Conservation (phyloP, 2,329 filamentous ascomycete species). For the Colletotrichum lindemuthianum region DNA sequence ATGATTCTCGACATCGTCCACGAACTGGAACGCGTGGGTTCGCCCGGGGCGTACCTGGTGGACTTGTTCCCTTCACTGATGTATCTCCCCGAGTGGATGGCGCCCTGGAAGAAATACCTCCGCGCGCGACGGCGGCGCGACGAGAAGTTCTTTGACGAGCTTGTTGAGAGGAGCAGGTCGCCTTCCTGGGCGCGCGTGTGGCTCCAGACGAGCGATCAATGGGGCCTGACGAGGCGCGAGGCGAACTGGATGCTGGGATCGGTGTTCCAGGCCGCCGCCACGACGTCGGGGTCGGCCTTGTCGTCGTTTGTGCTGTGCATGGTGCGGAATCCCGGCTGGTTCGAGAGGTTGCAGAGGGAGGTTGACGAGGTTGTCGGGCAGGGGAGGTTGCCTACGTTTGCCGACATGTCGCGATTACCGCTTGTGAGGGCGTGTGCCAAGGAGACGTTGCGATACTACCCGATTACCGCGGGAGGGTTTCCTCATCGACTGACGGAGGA, state of each 20-base stretch:
- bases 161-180: constrained; percentile 23
- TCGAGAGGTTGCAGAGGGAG: constrained; percentile 49
- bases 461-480: constrained; percentile 54
- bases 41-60: constrained; percentile 43
- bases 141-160: constrained; percentile 25
- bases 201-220: constrained; percentile 12
- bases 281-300: constrained; percentile 46
- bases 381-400: constrained; percentile 47
- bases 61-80: constrained; percentile 46
- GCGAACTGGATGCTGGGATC: constrained; percentile 44
- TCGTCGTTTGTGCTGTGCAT: constrained; percentile 42
- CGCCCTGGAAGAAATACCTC: constrained; percentile 38
- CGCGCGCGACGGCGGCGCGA: constrained; percentile 33
- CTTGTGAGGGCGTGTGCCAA: constrained; percentile 51
- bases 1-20: constrained; percentile 46
- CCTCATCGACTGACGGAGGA: constrained; percentile 61
- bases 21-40: constrained; percentile 47
- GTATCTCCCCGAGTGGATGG: constrained; percentile 42
- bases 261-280: constrained; percentile 49
- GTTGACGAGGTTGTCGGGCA: constrained; percentile 49
- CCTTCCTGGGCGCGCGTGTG: constrained; percentile 27
- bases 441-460: constrained; percentile 61
- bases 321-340: constrained; percentile 46
- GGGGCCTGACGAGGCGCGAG: constrained; percentile 39
- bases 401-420: constrained; percentile 50